These are phyloP conservation scores for Alternaria conjuncta DNA, from an alignment of 2,329 filamentous ascomycete species.

Conservation along the genomic window DNA sequence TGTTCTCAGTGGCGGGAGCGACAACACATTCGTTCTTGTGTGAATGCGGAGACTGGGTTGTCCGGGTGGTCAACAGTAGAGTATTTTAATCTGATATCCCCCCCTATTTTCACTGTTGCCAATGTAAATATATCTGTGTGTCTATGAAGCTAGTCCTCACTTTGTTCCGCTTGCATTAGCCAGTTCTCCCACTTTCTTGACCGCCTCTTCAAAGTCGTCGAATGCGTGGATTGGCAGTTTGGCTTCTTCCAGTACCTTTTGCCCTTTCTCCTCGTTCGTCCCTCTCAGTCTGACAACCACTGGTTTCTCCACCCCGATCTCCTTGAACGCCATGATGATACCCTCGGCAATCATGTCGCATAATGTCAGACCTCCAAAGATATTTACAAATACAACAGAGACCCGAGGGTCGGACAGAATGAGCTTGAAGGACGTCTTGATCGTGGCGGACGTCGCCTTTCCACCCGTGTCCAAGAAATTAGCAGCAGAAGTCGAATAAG, in stretches of 20 bases:
- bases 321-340: constrained; percentile 73
- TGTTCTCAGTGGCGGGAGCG: constrained; percentile 1
- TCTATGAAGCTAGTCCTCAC: background rate
- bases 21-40: constrained; percentile 25
- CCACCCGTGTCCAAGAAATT: constrained; percentile 93
- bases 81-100: constrained; percentile 32
- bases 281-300: constrained; percentile 80
- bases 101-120: background rate
- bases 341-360: constrained; percentile 84
- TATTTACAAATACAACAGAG: constrained; percentile 74
- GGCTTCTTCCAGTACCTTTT: constrained; percentile 72
- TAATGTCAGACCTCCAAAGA: constrained; percentile 73
- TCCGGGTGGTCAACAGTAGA: constrained; percentile 19
- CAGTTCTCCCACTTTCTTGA: constrained; percentile 43
- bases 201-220: constrained; percentile 76
- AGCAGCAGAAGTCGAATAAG: constrained; percentile 50
- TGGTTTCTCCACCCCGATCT: constrained; percentile 67
- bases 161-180: constrained; percentile 14
- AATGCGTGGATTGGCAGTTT: constrained; percentile 72
- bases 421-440: constrained; percentile 76
- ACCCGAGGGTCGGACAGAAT: constrained; percentile 75
- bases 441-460: constrained; percentile 82
- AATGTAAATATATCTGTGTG: background rate
- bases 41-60: background rate
- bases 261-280: constrained; percentile 74